Base-by-base conservation (phyloP, 495 filamentous ascomycete species). In the Tuber aestivum region DNA sequence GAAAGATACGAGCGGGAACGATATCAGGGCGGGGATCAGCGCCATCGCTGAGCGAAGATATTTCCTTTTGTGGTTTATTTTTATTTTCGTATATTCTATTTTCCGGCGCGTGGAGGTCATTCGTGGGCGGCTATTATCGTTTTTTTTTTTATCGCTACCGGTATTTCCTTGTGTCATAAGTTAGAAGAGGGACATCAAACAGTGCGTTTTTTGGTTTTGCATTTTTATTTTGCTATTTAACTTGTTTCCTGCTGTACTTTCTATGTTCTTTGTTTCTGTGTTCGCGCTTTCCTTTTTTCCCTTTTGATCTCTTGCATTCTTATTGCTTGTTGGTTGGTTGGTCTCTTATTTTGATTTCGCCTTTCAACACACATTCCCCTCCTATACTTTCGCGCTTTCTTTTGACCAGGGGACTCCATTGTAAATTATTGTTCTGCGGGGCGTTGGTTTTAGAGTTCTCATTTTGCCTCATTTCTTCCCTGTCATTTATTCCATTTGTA, bases 121-220 rank as follows among this genome's bases (percentile, higher is more conserved):
- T 72, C 70, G 76, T 79, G 78, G 78, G 78, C 56, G 78, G 78
- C 73, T 70, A 76, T 74, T 79, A 50, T 79, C 70, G 78, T 75
- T 79, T 79, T 79, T 76, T n/a, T n/a, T n/a, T n/a, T n/a, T n/a
- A 78, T 76, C 78, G 78, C 77, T 77, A 74, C n/a, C n/a, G n/a
- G n/a, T n/a, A n/a, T n/a, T 78, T 79, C 72, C 76, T 76, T 74
- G 70, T 79, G 70, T 79, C 37, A 65, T 65, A 65, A 65, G 71
- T 71, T 79, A 79, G 78, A 79, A 79, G 76, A 79, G 78, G 78
- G 78, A 72, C 78, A 79, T 79, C 69, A 74, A 75, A 79, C 56
- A 23, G 78, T 65, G 78, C 78, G 78, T 79, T 79, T 79, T 79
- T 79, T 76, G 72, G 14, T 78, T 69, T 74, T 79, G 50, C 73